Base-by-base conservation (phyloP, 306 rosid species). In the Cucumis melo region DNA sequence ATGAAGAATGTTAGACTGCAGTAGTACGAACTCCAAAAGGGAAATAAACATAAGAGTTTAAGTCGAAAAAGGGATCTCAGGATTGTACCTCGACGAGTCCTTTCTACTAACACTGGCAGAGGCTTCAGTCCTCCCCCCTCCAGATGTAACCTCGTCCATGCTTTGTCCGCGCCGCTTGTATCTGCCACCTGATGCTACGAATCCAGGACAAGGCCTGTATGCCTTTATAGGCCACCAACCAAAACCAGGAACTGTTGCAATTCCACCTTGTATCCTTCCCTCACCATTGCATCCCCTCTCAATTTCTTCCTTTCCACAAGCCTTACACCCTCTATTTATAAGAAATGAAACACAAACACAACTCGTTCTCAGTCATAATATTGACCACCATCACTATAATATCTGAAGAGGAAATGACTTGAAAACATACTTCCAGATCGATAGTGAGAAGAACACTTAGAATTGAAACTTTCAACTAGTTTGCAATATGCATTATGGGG, bases 161-260 rank as follows among this genome's bases (percentile, higher is more conserved):
- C 88, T 90, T 79, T 94, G 99, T 70, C 99, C 99, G 3, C 80
- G 91, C 27, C 99, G 83, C 79, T 81, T 84, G 65, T 94, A 94
- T 71, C 93, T 71, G 17, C 99, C 99, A 5, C 99, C 97, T 12
- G 97, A 84, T 11, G 90, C 92, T 71, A 94, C 67, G 70, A 94
- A 92, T 14, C 88, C 95, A 76, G 99, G 99, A 44, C 99, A 94
- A 5, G 97, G 99, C 76, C 96, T 86, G 80, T 90, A 94, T 76
- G 99, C 99, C 85, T 90, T 94, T 27, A 92, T 94, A 5, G 99
- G 99, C 99, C 99, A 94, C 99, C 99, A 94, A 2, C 97, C 99
- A 85, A 94, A 94, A 66, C 99, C 97, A 0, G 97, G 99, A 1
- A 94, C 58, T 5, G 96, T 90, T 36, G 97, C 98, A 76, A 94